Percentiles rank a stretch among this genome's conserved stretches.
These are phyloP conservation scores for Candida nitratophila DNA, from an alignment of 805 yeast species.

Conservation along the genomic window DNA sequence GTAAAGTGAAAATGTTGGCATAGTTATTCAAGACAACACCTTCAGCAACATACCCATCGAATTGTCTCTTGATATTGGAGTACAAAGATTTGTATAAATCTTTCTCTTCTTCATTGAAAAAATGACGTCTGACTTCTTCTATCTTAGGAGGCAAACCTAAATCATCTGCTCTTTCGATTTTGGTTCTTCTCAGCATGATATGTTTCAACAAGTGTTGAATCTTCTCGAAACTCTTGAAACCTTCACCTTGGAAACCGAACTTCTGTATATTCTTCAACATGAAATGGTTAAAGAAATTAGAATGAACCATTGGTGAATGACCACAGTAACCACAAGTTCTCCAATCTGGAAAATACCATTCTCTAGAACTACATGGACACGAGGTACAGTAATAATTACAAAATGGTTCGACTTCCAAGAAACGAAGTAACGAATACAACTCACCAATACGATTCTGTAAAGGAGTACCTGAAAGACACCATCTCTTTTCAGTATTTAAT, in stretches of 20 bases:
- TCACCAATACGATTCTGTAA: constrained; percentile 95
- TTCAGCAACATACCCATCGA: constrained; percentile 87
- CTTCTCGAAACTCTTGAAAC: constrained; percentile 67
- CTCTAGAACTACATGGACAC: constrained; percentile 75
- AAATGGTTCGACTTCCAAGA: constrained; percentile 77
- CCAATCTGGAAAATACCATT: constrained; percentile 82
- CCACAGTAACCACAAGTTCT: constrained; percentile 82
- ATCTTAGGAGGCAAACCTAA: constrained; percentile 94
- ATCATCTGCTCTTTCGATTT: constrained; percentile 95
- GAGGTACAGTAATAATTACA: constrained; percentile 88
- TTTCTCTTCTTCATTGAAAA: constrained; percentile 90
- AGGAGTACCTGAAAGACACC: constrained; percentile 97
- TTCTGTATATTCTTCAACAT: constrained; percentile 91
- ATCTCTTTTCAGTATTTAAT: constrained; percentile 63
- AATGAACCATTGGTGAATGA: constrained; percentile 91
- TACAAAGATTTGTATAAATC: constrained; percentile 86
- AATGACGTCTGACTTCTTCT: constrained; percentile 81
- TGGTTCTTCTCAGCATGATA: constrained; percentile 90
- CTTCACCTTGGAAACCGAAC: constrained; percentile 76
- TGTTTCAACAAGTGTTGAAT: constrained; percentile 69
- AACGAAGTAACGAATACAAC: constrained; percentile 85
- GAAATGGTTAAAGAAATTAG: constrained; percentile 92
- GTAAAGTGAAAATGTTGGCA: constrained; percentile 92
- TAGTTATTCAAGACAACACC: constrained; percentile 96
- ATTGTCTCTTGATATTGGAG: constrained; percentile 78